These are phyloP conservation scores for Penicillium frequentans DNA, from an alignment of 2,329 filamentous ascomycete genomes.

Conservation along the genomic window DNA sequence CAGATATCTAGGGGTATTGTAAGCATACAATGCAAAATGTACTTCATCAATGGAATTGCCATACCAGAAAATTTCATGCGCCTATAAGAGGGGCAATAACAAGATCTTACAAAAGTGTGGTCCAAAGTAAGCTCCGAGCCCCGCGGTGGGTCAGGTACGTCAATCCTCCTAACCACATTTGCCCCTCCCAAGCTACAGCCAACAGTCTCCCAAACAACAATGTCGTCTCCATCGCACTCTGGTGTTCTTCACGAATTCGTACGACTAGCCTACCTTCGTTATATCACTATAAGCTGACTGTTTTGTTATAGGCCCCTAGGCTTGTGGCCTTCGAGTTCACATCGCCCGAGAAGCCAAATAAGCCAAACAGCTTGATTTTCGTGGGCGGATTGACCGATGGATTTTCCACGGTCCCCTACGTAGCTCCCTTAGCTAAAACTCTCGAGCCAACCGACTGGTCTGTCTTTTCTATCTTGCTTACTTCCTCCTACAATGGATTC, in stretches of 20 bases:
- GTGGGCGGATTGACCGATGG: conserved; percentile 61
- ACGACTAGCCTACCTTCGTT: conserved; percentile 8
- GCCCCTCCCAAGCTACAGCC: neutral
- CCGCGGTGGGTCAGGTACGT: neutral
- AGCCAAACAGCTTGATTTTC: conserved; percentile 55
- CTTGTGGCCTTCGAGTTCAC: conserved; percentile 45
- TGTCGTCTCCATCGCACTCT: conserved; percentile 17
- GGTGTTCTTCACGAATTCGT: conserved; percentile 41
- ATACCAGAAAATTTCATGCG: neutral
- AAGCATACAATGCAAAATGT: too few species aligned
- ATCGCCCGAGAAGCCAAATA: conserved; percentile 22
- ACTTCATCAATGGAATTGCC: too few species aligned
- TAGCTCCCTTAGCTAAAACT: conserved; percentile 48
- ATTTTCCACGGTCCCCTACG: conserved; percentile 56
- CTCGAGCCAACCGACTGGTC: conserved; percentile 54
- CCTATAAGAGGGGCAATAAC: neutral
- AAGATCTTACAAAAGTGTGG: neutral
- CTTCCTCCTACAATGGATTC: conserved; percentile 57
- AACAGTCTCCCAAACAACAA: neutral
- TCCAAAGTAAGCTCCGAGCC: neutral
- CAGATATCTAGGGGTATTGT: too few species aligned
- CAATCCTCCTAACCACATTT: neutral
- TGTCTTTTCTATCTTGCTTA: conserved; percentile 52
- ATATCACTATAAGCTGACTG: neutral
- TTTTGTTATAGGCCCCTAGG: conserved; percentile 32